phyloP scores from a whole-genome alignment of 352 stramenopile species.

The Phytophthora pseudosyringae region DNA sequence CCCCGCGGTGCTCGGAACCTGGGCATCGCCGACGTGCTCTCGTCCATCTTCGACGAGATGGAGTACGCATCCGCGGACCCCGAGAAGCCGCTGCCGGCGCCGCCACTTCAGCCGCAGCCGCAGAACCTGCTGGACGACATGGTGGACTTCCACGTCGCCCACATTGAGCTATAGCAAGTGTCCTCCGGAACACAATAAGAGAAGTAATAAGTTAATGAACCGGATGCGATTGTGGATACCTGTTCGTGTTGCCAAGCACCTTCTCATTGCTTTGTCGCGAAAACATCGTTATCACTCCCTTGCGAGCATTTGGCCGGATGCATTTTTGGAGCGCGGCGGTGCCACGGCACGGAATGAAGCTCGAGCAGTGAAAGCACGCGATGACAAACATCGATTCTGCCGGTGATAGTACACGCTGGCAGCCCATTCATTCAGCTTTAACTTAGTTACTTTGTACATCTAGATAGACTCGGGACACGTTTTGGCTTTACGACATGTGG shows the following conservation, averaged over 20 bases:
- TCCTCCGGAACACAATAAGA: constrained; percentile 5
- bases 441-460: constrained; percentile 28
- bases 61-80: constrained; percentile 25
- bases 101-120: constrained; percentile 23
- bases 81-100: constrained; percentile 26
- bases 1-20: constrained; percentile 23
- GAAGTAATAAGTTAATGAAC: constrained; percentile 32
- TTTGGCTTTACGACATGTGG: constrained; percentile 32
- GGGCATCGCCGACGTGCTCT: constrained; percentile 33
- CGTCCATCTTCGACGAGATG: constrained; percentile 51
- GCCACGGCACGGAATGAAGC: constrained; percentile 21
- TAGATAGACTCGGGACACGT: constrained; percentile 1
- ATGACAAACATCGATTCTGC: constrained; percentile 22
- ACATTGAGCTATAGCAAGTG: constrained; percentile 33
- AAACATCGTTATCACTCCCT: constrained; percentile 4
- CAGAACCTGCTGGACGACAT: constrained; percentile 52
- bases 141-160: constrained; percentile 51
- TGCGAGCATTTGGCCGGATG: constrained; percentile 5
- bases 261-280: not conserved
- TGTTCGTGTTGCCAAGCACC: constrained; percentile 5
- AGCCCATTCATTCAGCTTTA: constrained; percentile 10
- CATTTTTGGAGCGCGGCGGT: constrained; percentile 11
- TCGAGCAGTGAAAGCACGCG: constrained; percentile 19
- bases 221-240: constrained; percentile 20
- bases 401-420: not conserved